Base-by-base conservation (phyloP, 1,139 yeast species). In the Yamadazyma epiphylla region DNA sequence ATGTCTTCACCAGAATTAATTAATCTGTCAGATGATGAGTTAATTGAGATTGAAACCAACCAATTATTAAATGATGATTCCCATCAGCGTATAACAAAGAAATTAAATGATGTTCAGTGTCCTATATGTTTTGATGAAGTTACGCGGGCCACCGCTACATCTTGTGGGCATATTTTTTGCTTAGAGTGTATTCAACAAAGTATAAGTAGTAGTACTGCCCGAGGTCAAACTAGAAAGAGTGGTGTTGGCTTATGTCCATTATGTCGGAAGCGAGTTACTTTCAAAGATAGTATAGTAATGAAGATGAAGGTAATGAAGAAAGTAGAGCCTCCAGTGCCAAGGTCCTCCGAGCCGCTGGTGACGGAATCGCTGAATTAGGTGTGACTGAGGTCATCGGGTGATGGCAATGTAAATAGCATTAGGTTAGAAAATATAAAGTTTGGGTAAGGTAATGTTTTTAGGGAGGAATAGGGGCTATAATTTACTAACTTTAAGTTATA, bases 111-210 rank as follows among this genome's bases (percentile, higher is more conserved):
- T 35, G 48, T 63, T 12, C 65, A 64, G 41, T 68, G 74, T 41
- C 74, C 74, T 13, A 64, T 68, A 14, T 68, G 74, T 43, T 67
- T 68, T 41, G 74, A 68, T 35, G 54, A 57, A n/a, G 46, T 68
- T 22, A 48, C 52, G 4, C 49, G 46, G 26, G 74, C 74, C 19
- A 65, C 72, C 16, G 54, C 60, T 23, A 66, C 74, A 0, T 48
- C 60, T 2, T 68, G 74, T 44, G 74, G 74, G 5, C 74, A 68
- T 41, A 50, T 68, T 2, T 68, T 65, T 42, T 68, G 74, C 36
- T 49, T 68, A 10, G 70, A 64, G 25, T 68, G 74, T 39, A 54
- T 68, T 20, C 69, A 58, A 43, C 67, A 60, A 38, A 60, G 70
- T 40, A 45, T 68, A 2, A 50, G 70, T 6, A 55, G 68, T 27